Evolutionary conservation across 768 basidiomycete genomes (phyloP).

Genomic region (Leccinum rimulosum): DNA sequence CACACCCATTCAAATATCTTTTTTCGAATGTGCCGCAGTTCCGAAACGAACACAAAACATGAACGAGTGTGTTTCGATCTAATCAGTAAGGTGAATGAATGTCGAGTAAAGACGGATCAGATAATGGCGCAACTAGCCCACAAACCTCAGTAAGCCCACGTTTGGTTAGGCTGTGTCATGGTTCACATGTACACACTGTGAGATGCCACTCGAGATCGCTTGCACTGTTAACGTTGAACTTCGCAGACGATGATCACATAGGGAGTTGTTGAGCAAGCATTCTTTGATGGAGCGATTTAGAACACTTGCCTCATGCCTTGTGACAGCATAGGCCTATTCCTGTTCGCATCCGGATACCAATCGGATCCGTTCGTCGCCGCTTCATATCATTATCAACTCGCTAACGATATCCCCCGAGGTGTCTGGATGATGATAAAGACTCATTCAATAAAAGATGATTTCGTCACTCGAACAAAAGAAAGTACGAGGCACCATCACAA

Average conservation of each 20-base stretch:
- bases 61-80: neutral
- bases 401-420: neutral
- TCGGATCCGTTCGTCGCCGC: neutral
- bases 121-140: neutral
- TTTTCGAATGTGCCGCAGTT: neutral
- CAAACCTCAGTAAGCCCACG: neutral
- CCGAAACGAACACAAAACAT: neutral
- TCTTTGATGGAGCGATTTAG: neutral
- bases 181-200: neutral
- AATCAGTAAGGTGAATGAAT: too few species aligned
- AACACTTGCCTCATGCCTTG: neutral
- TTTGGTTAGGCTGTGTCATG: neutral
- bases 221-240: neutral
- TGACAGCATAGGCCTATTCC: neutral
- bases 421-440: neutral
- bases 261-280: neutral
- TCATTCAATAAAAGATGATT: too few species aligned
- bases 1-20: neutral
- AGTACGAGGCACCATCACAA: neutral
- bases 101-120: neutral
- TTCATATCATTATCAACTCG: neutral
- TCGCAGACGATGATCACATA: neutral
- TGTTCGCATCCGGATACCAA: neutral
- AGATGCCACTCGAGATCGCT: neutral
- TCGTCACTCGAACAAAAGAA: neutral